Evolutionary conservation across 371 early-diverging fungal genomes (phyloP).

Genomic region (Lichtheimia corymbifera): DNA sequence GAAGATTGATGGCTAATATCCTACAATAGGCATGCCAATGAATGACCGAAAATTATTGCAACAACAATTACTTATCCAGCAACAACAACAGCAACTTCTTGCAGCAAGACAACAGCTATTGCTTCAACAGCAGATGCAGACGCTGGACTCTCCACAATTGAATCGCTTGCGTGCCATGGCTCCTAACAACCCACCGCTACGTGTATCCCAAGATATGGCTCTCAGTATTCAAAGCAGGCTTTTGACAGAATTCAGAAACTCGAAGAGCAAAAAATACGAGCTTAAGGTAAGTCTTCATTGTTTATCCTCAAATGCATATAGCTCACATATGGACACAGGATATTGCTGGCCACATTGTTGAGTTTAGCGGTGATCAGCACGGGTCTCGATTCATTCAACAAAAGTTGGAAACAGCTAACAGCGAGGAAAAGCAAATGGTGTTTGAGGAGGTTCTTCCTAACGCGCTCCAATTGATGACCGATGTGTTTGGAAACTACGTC

Average conservation of each 20-base stretch:
- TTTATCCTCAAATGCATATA: not conserved
- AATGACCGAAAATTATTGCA: slow-evolving; percentile 55
- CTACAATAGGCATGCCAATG: not conserved
- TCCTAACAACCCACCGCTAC: slow-evolving; percentile 4
- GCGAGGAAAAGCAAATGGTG: slow-evolving; percentile 95
- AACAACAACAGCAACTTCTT: slow-evolving; percentile 55
- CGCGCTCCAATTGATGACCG: slow-evolving; percentile 95
- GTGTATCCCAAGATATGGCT: slow-evolving; percentile 35
- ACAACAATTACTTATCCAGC: slow-evolving; percentile 37
- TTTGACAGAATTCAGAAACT: slow-evolving; percentile 93
- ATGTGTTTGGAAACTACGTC: slow-evolving; percentile 99
- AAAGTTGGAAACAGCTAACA: slow-evolving; percentile 93
- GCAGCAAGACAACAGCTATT: slow-evolving; percentile 53
- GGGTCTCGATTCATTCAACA: slow-evolving; percentile 99
- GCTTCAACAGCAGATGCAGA: slow-evolving; percentile 58
- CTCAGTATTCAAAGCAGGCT: slow-evolving; percentile 75
- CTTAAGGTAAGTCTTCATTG: slow-evolving; percentile 54
- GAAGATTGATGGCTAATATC: not conserved
- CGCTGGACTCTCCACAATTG: slow-evolving; percentile 18
- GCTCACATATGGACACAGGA: slow-evolving; percentile 53
- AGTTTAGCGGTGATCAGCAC: slow-evolving; percentile 99
- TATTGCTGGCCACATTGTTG: slow-evolving; percentile 90
- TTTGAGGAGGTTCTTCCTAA: slow-evolving; percentile 96
- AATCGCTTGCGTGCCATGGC: slow-evolving; percentile 28
- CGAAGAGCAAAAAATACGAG: slow-evolving; percentile 93